phyloP scores from a whole-genome alignment of 2,329 filamentous ascomycete genomes.

The Fulvia fulva region DNA sequence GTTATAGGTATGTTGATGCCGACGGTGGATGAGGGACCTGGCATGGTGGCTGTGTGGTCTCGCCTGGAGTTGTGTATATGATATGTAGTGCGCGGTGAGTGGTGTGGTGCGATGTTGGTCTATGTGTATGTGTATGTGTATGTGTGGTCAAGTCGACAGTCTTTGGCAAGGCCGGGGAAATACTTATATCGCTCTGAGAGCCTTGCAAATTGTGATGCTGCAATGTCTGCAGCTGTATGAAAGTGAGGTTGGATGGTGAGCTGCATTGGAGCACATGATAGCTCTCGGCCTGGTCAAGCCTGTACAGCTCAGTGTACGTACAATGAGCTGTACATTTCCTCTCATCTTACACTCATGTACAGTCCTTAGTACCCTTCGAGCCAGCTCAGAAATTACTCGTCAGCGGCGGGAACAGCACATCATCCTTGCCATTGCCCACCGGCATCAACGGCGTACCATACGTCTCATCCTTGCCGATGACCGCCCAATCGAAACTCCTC shows the following conservation, averaged over 20 bases:
- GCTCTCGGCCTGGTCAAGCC: background rate
- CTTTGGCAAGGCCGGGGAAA: background rate
- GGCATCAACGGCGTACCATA: slow-evolving; percentile 58
- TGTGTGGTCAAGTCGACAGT: background rate
- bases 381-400: slow-evolving; percentile 25
- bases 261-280: background rate
- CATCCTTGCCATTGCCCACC: slow-evolving; percentile 41
- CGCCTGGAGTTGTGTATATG: too few species aligned
- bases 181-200: background rate
- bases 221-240: background rate
- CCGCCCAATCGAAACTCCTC: slow-evolving; percentile 61
- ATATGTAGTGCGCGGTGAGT: background rate
- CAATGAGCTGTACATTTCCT: background rate
- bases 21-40: too few species aligned
- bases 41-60: too few species aligned
- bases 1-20: too few species aligned
- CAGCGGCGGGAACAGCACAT: slow-evolving; percentile 51
- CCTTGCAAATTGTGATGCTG: background rate
- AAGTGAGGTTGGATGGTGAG: background rate
- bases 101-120: background rate
- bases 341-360: background rate
- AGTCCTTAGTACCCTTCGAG: background rate
- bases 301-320: background rate
- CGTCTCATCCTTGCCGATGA: slow-evolving; percentile 58
- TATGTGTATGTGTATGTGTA: background rate